These are phyloP conservation scores for Pholiota molesta DNA, from an alignment of 768 basidiomycete genomes.

Conservation along the genomic window DNA sequence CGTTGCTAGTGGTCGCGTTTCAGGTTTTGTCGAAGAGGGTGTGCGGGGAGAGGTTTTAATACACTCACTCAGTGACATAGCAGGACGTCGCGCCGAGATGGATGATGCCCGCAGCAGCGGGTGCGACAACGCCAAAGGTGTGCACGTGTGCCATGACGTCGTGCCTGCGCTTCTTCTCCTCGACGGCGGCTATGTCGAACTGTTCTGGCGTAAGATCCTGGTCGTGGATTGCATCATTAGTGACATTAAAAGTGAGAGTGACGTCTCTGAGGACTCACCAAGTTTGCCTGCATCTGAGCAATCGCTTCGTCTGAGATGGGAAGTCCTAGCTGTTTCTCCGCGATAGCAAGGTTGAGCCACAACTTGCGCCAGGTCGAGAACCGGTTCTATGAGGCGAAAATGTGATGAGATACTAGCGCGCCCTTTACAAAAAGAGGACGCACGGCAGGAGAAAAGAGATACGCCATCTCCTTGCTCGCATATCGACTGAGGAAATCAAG, in stretches of 20 bases:
- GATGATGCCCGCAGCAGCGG: constrained; percentile 94
- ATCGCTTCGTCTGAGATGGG: constrained; percentile 90
- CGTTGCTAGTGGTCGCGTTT: constrained; percentile 65
- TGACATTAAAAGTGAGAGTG: not conserved
- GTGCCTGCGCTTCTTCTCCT: constrained; percentile 97
- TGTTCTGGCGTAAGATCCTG: constrained; percentile 87
- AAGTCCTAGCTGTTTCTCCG: constrained; percentile 94
- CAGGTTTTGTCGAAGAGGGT: not conserved
- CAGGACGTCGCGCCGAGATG: constrained; percentile 98
- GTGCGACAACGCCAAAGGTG: constrained; percentile 92
- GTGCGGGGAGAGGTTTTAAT: not conserved
- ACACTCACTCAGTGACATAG: constrained; percentile 93
- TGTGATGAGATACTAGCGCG: not conserved
- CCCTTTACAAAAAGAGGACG: constrained; percentile 27
- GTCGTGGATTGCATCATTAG: not conserved
- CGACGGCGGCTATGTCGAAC: constrained; percentile 87
- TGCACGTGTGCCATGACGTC: constrained; percentile 99
- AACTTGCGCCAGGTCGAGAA: constrained; percentile 94
- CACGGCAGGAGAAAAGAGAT: constrained; percentile 94
- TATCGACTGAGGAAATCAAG: constrained; percentile 68
- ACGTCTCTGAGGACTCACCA: constrained; percentile 48
- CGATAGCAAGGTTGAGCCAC: constrained; percentile 96
- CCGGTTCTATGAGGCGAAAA: constrained; percentile 63
- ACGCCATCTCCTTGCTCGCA: constrained; percentile 98
- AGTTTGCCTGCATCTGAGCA: constrained; percentile 91